Evolutionary conservation across 129 eudicot genomes (phyloP).

Genomic region (Solidago caesia): DNA sequence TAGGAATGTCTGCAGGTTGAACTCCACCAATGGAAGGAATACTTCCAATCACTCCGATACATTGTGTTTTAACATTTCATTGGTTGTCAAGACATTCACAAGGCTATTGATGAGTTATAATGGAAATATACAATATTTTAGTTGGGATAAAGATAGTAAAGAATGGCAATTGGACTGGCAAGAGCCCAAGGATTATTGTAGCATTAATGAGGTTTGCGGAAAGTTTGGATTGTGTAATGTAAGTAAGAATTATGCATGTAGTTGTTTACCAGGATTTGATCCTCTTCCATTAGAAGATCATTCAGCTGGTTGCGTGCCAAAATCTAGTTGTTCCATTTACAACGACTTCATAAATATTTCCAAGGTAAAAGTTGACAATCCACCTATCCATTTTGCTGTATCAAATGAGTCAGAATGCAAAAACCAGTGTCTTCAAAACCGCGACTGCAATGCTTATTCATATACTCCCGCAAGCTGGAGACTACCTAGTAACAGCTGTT

Average conservation of each 20-base stretch:
- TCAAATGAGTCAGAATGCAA: slow-evolving; percentile 17
- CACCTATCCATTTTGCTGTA: not conserved
- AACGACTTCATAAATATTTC: not conserved
- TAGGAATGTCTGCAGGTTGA: not conserved
- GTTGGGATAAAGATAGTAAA: not conserved
- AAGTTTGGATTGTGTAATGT: slow-evolving; percentile 19
- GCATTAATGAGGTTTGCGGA: slow-evolving; percentile 29
- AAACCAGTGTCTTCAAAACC: slow-evolving; percentile 3
- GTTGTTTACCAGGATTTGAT: slow-evolving; percentile 39
- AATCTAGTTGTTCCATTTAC: not conserved
- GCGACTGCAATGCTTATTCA: slow-evolving; percentile 29
- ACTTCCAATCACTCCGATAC: not conserved
- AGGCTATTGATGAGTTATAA: slow-evolving; percentile 33
- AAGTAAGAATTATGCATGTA: not conserved
- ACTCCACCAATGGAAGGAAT: too few relatives aligned
- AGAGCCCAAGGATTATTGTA: slow-evolving; percentile 31
- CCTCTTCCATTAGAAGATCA: not conserved
- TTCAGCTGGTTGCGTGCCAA: slow-evolving; percentile 28
- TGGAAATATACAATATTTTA: slow-evolving; percentile 32
- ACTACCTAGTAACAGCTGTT: too few relatives aligned
- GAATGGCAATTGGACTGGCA: slow-evolving; percentile 28
- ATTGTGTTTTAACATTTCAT: not conserved
- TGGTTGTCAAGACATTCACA: not conserved
- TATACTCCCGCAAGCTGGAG: not conserved
- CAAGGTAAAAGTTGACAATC: slow-evolving; percentile 10